Conservation (phyloP, 805 yeast genomes). For the Candida piceae region DNA sequence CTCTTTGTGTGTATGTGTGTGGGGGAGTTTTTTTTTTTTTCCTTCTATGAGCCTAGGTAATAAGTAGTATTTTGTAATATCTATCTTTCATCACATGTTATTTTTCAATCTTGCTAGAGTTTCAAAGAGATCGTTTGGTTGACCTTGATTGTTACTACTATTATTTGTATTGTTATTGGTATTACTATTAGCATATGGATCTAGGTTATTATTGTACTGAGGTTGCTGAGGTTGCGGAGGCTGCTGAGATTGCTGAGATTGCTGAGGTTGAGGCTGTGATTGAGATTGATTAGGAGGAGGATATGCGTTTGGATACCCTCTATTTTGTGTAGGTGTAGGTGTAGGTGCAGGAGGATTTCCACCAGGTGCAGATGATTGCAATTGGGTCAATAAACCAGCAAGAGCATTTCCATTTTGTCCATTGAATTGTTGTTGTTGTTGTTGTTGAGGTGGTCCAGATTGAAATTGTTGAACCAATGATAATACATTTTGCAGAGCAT, state of each 20-base stretch:
- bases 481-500: conserved; percentile 29
- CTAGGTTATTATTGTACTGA: neutral
- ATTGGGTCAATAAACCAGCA: conserved; percentile 17
- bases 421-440: conserved; percentile 5
- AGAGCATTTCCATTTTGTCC: conserved; percentile 6
- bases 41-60: no score
- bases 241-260: neutral
- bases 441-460: conserved; percentile 11
- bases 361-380: conserved; percentile 20
- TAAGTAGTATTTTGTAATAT: no score
- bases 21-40: no score
- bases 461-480: conserved; percentile 26
- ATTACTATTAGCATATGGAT: neutral
- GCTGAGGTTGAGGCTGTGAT: conserved; percentile 3
- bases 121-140: conserved; percentile 32
- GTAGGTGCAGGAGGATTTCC: conserved; percentile 14
- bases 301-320: neutral
- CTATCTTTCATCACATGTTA: conserved; percentile 24
- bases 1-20: no score
- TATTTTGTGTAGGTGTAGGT: conserved; percentile 4
- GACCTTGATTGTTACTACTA: conserved; percentile 19
- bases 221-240: neutral
- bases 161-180: conserved; percentile 9
- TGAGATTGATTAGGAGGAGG: conserved; percentile 4
- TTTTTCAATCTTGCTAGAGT: conserved; percentile 34